Percentiles rank a stretch among this genome's conserved stretches.
phyloP scores from a whole-genome alignment of 345 rosid species.

The Pistacia vera region DNA sequence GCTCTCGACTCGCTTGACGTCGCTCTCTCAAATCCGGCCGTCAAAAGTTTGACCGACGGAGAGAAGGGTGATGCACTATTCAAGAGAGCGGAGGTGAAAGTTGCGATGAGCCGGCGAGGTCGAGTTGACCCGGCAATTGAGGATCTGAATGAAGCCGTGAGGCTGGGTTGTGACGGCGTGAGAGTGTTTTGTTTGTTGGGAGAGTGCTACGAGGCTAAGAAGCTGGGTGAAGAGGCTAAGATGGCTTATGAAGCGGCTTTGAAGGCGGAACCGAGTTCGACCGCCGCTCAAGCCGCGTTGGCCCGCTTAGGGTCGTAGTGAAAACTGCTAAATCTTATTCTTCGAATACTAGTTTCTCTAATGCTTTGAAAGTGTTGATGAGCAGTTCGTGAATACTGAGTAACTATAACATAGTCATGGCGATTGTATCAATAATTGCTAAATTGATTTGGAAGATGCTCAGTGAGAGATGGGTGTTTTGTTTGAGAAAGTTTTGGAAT shows the following conservation, averaged over 20 bases:
- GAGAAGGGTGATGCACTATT: constrained; percentile 65
- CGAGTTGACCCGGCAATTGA: constrained; percentile 47
- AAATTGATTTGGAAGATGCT: too few species aligned
- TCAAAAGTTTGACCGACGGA: constrained; percentile 41
- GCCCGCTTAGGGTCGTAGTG: constrained; percentile 30
- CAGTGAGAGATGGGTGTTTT: too few species aligned
- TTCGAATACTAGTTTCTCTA: too few species aligned
- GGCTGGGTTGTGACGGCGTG: constrained; percentile 32
- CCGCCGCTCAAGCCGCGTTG: constrained; percentile 43
- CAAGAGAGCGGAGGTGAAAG: constrained; percentile 60
- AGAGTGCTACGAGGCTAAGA: constrained; percentile 58
- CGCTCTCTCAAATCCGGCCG: constrained; percentile 58
- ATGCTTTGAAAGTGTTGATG: too few species aligned
- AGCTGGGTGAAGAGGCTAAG: constrained; percentile 48
- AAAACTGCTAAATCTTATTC: neutral
- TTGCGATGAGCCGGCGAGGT: constrained; percentile 35
- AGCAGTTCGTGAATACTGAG: too few species aligned
- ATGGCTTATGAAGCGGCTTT: constrained; percentile 50
- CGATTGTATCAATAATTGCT: too few species aligned
- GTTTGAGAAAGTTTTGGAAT: too few species aligned
- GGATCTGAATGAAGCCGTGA: constrained; percentile 50
- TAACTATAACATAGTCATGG: too few species aligned
- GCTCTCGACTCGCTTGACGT: constrained; percentile 62
- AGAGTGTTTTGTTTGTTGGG: constrained; percentile 49
- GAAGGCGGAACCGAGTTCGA: constrained; percentile 32